Percentiles rank a stretch among this genome's conserved stretches.
Conservation (phyloP, 2,329 filamentous ascomycete species). For the Trichophyton benhamiae region DNA sequence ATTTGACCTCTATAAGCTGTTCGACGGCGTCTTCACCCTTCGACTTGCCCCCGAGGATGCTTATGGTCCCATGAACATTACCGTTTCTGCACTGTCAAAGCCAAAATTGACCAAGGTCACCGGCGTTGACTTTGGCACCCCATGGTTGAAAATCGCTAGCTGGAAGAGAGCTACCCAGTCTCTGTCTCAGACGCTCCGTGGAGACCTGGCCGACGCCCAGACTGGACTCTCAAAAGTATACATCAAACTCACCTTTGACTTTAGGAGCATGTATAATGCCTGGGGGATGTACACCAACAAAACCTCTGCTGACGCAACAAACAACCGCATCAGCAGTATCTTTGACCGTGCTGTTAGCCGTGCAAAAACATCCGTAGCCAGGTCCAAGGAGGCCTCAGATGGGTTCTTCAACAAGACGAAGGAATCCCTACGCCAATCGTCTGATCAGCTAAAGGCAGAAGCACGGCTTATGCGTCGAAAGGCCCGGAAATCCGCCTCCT, state of each 20-base stretch:
- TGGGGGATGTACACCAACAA: background rate
- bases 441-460: background rate
- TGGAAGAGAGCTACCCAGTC: slow-evolving; percentile 33
- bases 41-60: slow-evolving; percentile 39
- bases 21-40: slow-evolving; percentile 43
- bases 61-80: slow-evolving; percentile 38
- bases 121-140: slow-evolving; percentile 33
- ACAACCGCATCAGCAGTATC: background rate
- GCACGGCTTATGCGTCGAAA: background rate
- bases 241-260: slow-evolving; percentile 26
- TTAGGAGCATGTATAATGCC: slow-evolving; percentile 26
- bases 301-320: too few species aligned
- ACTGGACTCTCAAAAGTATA: slow-evolving; percentile 28
- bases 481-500: background rate
- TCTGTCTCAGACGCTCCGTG: slow-evolving; percentile 26
- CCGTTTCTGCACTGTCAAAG: slow-evolving; percentile 30
- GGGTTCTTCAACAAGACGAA: background rate
- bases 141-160: slow-evolving; percentile 36
- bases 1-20: slow-evolving; percentile 37
- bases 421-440: background rate
- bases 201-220: slow-evolving; percentile 29
- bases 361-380: background rate
- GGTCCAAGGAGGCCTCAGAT: background rate
- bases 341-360: background rate
- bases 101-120: slow-evolving; percentile 25